A percentile compares a stretch with the other conserved stretches of the same genome.
phyloP scores from a whole-genome alignment of 371 early-diverging fungal genomes.

The Cokeromyces recurvatus region DNA sequence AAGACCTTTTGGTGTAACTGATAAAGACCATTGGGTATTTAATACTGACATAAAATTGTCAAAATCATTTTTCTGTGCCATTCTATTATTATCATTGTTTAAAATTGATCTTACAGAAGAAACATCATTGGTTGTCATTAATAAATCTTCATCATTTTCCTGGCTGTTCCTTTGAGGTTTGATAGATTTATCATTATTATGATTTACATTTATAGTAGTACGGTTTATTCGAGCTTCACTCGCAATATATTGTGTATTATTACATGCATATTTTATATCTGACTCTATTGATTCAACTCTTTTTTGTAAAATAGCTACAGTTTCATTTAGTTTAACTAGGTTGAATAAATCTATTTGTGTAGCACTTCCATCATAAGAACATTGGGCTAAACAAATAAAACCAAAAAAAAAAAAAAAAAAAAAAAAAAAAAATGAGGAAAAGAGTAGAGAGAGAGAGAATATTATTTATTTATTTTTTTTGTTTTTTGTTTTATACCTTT shows the following conservation, averaged over 20 bases:
- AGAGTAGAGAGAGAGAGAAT: not conserved
- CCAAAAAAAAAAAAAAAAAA: not conserved
- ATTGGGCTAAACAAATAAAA: slow-evolving; percentile 18
- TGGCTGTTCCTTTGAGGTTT: not conserved
- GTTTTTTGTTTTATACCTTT: slow-evolving; percentile 44
- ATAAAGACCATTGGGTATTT: slow-evolving; percentile 36
- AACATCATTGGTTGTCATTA: not conserved
- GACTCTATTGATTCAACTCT: slow-evolving; percentile 30
- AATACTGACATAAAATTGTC: slow-evolving; percentile 1
- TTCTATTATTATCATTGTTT: too few relatives aligned
- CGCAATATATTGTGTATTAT: slow-evolving; percentile 30
- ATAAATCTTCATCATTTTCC: not conserved
- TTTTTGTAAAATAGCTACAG: slow-evolving; percentile 29
- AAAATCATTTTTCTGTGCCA: too few relatives aligned
- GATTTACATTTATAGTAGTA: not conserved
- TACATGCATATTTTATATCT: slow-evolving; percentile 24
- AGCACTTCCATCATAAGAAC: slow-evolving; percentile 44
- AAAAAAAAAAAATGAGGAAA: too few relatives aligned
- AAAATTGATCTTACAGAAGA: too few relatives aligned
- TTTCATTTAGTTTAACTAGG: slow-evolving; percentile 39
- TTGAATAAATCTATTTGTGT: slow-evolving; percentile 49
- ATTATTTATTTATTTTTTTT: too few relatives aligned
- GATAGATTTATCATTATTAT: not conserved
- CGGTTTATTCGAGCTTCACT: slow-evolving; percentile 20
- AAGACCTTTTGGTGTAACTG: slow-evolving; percentile 35